Conservation (phyloP, 2,329 filamentous ascomycete genomes). For the Sporothrix phasma region DNA sequence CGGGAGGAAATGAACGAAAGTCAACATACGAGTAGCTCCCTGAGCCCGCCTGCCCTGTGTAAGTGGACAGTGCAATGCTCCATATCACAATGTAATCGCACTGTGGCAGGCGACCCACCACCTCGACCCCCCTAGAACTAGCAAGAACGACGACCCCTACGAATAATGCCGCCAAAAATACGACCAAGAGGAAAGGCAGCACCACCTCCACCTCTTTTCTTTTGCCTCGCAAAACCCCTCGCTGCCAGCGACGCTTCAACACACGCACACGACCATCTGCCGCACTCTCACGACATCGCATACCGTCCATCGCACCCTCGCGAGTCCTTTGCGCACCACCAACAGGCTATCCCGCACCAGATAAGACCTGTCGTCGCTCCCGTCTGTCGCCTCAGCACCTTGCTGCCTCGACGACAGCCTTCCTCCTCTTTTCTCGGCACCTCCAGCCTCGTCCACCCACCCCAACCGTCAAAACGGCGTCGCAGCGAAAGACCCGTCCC, state of each 20-base stretch:
- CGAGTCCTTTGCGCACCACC: not conserved
- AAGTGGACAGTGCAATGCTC: not conserved
- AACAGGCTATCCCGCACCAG: not conserved
- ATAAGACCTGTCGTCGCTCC: not conserved
- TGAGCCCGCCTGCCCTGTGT: not conserved
- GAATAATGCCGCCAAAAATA: constrained; percentile 2
- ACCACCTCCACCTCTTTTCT: not conserved
- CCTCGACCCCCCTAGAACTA: not conserved
- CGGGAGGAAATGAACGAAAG: not conserved
- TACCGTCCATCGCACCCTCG: not conserved
- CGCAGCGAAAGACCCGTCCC: constrained; percentile 29
- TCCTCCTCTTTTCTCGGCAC: not conserved
- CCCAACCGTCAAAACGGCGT: constrained; percentile 35
- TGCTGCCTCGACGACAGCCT: not conserved
- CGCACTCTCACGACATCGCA: not conserved
- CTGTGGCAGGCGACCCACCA: constrained; percentile 6
- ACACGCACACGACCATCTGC: constrained; percentile 1
- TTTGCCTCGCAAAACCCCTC: not conserved
- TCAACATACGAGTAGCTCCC: not conserved
- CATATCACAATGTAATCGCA: not conserved
- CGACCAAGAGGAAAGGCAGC: constrained; percentile 1
- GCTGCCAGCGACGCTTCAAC: not conserved
- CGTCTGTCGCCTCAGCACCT: not conserved
- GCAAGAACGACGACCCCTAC: not conserved
- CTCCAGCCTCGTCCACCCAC: not conserved